Evolutionary conservation across 2,329 filamentous ascomycete genomes (phyloP).

Genomic region (Fusarium chuoi): DNA sequence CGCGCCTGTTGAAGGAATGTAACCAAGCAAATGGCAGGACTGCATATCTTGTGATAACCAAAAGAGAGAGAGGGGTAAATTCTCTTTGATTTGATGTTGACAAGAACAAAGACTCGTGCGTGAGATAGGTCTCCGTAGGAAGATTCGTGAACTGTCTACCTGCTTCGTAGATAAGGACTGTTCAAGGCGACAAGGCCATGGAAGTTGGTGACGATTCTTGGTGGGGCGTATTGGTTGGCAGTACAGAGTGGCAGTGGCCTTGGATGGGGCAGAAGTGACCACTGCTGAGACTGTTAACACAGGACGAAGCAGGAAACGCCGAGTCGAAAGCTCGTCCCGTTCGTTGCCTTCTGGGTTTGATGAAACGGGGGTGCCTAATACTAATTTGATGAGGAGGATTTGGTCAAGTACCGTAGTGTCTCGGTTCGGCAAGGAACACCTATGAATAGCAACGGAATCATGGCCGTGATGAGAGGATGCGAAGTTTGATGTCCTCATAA

Average conservation of each 20-base stretch:
- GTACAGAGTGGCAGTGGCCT: background rate
- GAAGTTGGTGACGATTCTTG: conserved; percentile 27
- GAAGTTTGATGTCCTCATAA: background rate
- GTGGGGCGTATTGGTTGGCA: conserved; percentile 23
- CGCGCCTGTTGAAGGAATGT: conserved; percentile 11
- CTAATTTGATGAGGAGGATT: conserved; percentile 4
- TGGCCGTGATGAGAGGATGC: conserved; percentile 1
- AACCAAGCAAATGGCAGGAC: conserved; percentile 7
- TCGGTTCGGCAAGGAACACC: conserved; percentile 1
- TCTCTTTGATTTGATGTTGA: background rate
- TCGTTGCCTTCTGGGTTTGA: background rate
- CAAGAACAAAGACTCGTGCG: background rate
- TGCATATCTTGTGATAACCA: background rate
- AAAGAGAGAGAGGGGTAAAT: background rate
- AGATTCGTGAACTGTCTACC: background rate
- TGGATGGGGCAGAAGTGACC: conserved; percentile 12
- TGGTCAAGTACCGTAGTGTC: conserved; percentile 2
- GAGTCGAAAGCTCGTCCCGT: conserved; percentile 17
- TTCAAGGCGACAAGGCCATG: conserved; percentile 1
- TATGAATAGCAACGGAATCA: conserved; percentile 23
- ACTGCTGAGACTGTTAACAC: conserved; percentile 18
- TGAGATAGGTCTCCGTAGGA: background rate
- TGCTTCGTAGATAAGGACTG: background rate
- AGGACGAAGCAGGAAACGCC: conserved; percentile 29
- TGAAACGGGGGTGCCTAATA: conserved; percentile 3